phyloP scores from a whole-genome alignment of 73 alveolate genomes.

The Paramecium bursaria region DNA sequence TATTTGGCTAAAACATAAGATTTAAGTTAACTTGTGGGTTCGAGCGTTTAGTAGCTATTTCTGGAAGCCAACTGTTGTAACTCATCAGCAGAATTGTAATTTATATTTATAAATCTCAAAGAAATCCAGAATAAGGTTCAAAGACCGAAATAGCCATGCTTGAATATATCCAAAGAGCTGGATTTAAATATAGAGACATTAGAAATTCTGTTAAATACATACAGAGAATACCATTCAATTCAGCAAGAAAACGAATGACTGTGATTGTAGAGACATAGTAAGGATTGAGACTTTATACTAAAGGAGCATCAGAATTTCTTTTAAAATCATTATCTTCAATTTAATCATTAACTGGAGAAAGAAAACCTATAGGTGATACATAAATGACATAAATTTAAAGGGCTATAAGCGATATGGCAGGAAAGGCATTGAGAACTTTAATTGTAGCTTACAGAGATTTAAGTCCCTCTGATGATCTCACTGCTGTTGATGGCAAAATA shows the following conservation, averaged over 20 bases:
- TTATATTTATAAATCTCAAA: too few species aligned
- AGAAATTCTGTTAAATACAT: conserved; percentile 19
- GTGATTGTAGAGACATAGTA: conserved; percentile 22
- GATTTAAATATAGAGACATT: background rate
- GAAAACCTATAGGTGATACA: background rate
- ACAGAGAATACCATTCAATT: conserved; percentile 23
- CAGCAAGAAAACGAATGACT: conserved; percentile 55
- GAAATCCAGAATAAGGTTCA: conserved; percentile 73
- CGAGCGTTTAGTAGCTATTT: conserved; percentile 19
- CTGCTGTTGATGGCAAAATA: conserved; percentile 61
- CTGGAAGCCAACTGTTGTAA: conserved; percentile 53
- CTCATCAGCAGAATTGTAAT: conserved; percentile 62
- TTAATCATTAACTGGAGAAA: conserved; percentile 15
- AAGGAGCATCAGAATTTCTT: conserved; percentile 32
- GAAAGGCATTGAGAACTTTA: conserved; percentile 81
- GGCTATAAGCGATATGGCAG: conserved; percentile 79
- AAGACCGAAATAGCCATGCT: conserved; percentile 78
- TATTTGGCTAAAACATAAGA: conserved; percentile 50
- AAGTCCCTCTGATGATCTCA: conserved; percentile 61
- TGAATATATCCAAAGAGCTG: conserved; percentile 38
- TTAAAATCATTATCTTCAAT: conserved; percentile 7
- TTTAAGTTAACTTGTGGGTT: background rate
- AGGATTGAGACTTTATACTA: conserved; percentile 4
- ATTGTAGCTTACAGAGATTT: conserved; percentile 81
- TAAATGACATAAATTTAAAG: conserved; percentile 48